Evolutionary conservation across 768 basidiomycete genomes (phyloP).

Genomic region (Trametes villosa): DNA sequence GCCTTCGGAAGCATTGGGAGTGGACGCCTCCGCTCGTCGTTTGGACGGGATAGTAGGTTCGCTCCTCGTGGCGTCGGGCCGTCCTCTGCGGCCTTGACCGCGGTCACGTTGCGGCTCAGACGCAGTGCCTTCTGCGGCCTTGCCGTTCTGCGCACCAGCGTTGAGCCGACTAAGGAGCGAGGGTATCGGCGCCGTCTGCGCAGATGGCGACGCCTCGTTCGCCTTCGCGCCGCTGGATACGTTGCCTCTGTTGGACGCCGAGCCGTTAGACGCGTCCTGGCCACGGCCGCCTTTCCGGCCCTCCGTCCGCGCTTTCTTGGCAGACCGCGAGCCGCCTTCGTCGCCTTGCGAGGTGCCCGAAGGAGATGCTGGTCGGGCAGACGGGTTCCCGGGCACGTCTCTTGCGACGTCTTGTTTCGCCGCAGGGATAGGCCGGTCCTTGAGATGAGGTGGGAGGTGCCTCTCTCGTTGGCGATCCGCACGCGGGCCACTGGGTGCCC

Average conservation of each 20-base stretch:
- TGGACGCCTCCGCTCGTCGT: constrained; percentile 23
- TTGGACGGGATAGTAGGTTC: constrained; percentile 25
- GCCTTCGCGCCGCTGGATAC: neutral
- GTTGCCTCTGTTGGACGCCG: constrained; percentile 1
- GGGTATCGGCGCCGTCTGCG: constrained; percentile 11
- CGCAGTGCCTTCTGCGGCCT: neutral
- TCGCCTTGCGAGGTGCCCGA: neutral
- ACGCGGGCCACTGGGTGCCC: neutral
- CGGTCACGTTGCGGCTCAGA: constrained; percentile 5
- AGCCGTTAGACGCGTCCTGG: neutral
- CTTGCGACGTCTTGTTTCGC: neutral
- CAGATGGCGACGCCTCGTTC: constrained; percentile 6
- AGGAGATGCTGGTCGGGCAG: neutral
- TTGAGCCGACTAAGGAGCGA: constrained; percentile 33
- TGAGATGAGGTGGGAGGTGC: constrained; percentile 5
- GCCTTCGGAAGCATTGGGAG: neutral
- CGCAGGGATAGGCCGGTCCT: neutral
- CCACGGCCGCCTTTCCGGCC: neutral
- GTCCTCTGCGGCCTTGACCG: neutral
- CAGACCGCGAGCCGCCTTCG: neutral
- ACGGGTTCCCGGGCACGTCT: neutral
- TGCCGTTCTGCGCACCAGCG: constrained; percentile 10
- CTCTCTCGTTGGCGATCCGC: constrained; percentile 14
- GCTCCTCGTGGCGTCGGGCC: constrained; percentile 3
- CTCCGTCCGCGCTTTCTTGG: constrained; percentile 17